These are phyloP conservation scores for Trypanosomatidae sp. DNA, from an alignment of 208 protist species.

Conservation along the genomic window DNA sequence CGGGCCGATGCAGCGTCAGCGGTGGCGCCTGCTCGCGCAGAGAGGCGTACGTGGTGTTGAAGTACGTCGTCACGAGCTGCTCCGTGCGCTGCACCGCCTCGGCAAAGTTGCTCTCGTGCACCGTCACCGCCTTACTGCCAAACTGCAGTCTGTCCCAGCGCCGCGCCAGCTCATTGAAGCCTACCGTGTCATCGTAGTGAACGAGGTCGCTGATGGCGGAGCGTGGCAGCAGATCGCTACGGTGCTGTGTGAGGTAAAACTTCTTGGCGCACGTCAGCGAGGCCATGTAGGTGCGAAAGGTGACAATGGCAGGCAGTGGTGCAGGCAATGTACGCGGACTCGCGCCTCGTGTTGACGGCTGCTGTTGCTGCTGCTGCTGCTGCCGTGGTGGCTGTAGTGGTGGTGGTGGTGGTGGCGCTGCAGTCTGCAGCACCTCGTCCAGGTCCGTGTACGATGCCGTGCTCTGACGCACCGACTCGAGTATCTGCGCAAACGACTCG, in stretches of 20 bases:
- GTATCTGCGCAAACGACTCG: slow-evolving; percentile 5
- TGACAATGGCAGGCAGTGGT: slow-evolving; percentile 10
- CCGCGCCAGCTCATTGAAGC: slow-evolving; percentile 79
- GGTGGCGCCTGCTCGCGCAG: slow-evolving; percentile 71
- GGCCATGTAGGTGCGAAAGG: slow-evolving; percentile 45
- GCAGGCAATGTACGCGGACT: neutral
- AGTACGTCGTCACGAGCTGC: slow-evolving; percentile 60
- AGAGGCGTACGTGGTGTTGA: slow-evolving; percentile 49
- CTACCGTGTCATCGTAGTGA: slow-evolving; percentile 70
- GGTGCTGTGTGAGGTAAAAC: slow-evolving; percentile 62
- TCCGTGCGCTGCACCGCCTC: slow-evolving; percentile 60
- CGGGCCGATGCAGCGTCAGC: slow-evolving; percentile 72
- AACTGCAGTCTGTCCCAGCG: slow-evolving; percentile 83
- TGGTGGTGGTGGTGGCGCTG: neutral
- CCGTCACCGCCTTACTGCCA: slow-evolving; percentile 61
- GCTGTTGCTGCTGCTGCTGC: neutral
- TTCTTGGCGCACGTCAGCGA: slow-evolving; percentile 76
- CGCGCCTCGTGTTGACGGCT: neutral
- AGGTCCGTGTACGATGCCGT: slow-evolving; percentile 43
- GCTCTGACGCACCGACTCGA: slow-evolving; percentile 14
- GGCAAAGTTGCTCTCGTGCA: slow-evolving; percentile 47
- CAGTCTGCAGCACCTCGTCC: slow-evolving; percentile 32
- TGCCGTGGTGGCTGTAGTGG: neutral
- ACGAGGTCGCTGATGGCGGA: slow-evolving; percentile 64
- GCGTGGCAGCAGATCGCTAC: slow-evolving; percentile 34